These are phyloP conservation scores for Cornus kousa DNA, from an alignment of 148 eudicot species.

Conservation along the genomic window DNA sequence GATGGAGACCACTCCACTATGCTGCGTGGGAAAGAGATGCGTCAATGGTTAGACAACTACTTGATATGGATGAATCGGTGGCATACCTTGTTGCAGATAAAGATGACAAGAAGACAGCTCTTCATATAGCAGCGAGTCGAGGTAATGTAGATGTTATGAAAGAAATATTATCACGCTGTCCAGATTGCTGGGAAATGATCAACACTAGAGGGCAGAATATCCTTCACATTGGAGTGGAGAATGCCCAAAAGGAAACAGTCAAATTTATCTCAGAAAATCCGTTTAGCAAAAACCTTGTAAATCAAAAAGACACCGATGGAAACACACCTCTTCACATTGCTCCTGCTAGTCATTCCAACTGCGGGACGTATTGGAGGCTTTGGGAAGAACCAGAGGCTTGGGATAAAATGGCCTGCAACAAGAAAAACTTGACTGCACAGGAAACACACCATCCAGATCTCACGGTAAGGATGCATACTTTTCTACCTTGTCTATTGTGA, in stretches of 20 bases:
- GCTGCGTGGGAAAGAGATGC: not conserved
- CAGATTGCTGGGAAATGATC: constrained; percentile 13
- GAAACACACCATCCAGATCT: too few species aligned
- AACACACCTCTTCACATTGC: not conserved
- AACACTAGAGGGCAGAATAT: constrained; percentile 11
- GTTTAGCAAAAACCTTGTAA: not conserved
- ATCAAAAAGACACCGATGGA: not conserved
- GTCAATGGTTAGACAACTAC: not conserved
- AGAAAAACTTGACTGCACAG: not conserved
- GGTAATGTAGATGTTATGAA: constrained; percentile 4
- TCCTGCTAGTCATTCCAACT: not conserved
- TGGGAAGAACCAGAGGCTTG: too few species aligned
- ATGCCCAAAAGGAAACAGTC: not conserved
- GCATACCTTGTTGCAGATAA: not conserved
- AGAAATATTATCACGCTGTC: not conserved
- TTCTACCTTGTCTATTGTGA: too few species aligned
- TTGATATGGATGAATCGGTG: not conserved
- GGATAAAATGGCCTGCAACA: not conserved
- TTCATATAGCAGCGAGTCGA: constrained; percentile 19
- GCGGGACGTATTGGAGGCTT: too few species aligned
- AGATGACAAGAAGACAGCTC: constrained; percentile 1
- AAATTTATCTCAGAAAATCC: not conserved
- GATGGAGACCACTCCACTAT: too few species aligned
- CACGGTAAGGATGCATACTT: too few species aligned
- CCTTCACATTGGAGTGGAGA: constrained; percentile 11